These are phyloP conservation scores for Dissophora ornata DNA, from an alignment of 192 early-diverging fungal species.

Conservation along the genomic window DNA sequence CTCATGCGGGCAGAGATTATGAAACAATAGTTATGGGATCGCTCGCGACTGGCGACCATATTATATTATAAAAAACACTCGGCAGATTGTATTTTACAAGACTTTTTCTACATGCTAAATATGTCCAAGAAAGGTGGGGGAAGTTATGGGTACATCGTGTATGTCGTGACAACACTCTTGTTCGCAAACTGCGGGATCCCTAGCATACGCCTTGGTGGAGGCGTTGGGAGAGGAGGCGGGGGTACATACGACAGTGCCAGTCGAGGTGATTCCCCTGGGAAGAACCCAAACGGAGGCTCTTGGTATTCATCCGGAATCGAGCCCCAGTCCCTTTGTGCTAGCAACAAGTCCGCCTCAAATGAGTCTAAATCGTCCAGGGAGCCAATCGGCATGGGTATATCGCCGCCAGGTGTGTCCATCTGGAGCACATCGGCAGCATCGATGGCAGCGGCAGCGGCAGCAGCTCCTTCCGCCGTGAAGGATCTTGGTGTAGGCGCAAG, in stretches of 20 bases:
- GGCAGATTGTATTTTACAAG: no score
- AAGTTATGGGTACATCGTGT: conserved; percentile 45
- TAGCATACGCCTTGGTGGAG: conserved; percentile 32
- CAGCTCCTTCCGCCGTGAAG: neutral
- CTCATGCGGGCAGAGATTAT: no score
- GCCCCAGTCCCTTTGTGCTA: conserved; percentile 49
- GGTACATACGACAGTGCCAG: conserved; percentile 47
- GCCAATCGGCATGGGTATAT: conserved; percentile 39
- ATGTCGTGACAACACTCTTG: conserved; percentile 57
- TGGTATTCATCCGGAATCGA: conserved; percentile 53
- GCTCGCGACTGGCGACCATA: no score
- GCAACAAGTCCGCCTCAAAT: conserved; percentile 37
- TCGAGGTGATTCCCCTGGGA: conserved; percentile 52
- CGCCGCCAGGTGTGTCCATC: conserved; percentile 7
- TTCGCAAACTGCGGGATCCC: conserved; percentile 54
- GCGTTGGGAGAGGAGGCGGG: conserved; percentile 52
- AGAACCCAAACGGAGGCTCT: conserved; percentile 55
- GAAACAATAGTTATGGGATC: no score
- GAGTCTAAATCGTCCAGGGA: conserved; percentile 38
- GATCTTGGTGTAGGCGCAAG: conserved; percentile 1
- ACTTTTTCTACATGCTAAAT: no score
- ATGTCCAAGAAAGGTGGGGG: no score
- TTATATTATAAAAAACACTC: no score
- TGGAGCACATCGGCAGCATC: conserved; percentile 1
- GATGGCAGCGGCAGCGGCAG: neutral